Evolutionary conservation across 202 grass and related monocot species (phyloP).

Genomic region (Setaria viridis): DNA sequence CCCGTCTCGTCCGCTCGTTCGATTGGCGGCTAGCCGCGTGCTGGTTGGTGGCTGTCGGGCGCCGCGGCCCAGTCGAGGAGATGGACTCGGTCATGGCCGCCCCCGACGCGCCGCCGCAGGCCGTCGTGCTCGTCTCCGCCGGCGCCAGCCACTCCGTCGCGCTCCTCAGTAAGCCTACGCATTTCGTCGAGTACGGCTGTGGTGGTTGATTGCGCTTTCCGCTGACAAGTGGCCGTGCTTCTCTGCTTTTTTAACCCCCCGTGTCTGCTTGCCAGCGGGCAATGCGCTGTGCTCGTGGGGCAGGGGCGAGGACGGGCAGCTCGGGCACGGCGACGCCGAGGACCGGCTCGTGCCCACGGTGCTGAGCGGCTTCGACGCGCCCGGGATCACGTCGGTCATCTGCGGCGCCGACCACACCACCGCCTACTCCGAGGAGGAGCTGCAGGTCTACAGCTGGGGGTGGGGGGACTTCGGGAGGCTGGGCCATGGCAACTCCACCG

Average conservation of each 20-base stretch:
- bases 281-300: slow-evolving; percentile 95
- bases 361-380: slow-evolving; percentile 68
- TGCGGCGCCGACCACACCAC: slow-evolving; percentile 99
- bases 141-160: slow-evolving; percentile 96
- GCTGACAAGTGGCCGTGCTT: neutral
- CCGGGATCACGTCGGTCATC: slow-evolving; percentile 71
- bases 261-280: slow-evolving; percentile 61
- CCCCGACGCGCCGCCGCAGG: slow-evolving; percentile 38
- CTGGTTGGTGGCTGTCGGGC: too few species aligned
- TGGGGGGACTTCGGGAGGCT: slow-evolving; percentile 99
- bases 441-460: slow-evolving; percentile 95
- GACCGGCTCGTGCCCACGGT: slow-evolving; percentile 86
- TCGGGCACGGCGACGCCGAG: slow-evolving; percentile 95
- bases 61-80: neutral
- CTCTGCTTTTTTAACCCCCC: too few species aligned
- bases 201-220: neutral
- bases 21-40: neutral
- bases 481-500: slow-evolving; percentile 92
- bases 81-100: slow-evolving; percentile 54
- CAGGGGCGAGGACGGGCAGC: slow-evolving; percentile 97
- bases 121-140: slow-evolving; percentile 78
- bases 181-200: neutral
- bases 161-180: slow-evolving; percentile 71
- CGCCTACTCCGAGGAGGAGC: slow-evolving; percentile 77
- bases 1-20: neutral